Percentiles rank a stretch among this genome's conserved stretches.
These are phyloP conservation scores for Elongisporangium anandrum DNA, from an alignment of 352 stramenopile genomes.

Conservation along the genomic window DNA sequence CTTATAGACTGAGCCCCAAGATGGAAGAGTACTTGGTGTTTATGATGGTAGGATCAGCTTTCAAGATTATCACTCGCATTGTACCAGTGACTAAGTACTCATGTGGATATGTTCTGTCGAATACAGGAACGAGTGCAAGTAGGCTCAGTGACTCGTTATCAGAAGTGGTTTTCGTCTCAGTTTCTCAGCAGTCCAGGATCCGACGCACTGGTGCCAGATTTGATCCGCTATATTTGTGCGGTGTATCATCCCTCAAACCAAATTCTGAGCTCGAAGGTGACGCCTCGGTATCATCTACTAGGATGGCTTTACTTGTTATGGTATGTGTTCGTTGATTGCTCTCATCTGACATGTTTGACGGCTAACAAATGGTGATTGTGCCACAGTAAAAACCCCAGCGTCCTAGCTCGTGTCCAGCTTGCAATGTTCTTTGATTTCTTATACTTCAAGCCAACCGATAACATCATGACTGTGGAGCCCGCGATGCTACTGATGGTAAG, in stretches of 20 bases:
- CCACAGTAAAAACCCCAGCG: conserved; percentile 62
- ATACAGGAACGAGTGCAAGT: conserved; percentile 75
- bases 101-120: conserved; percentile 1
- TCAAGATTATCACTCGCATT: too few relatives aligned
- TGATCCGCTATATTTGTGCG: conserved; percentile 81
- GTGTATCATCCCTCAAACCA: conserved; percentile 84
- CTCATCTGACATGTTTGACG: not conserved
- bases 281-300: conserved; percentile 80
- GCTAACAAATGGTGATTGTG: conserved; percentile 1
- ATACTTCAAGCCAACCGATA: conserved; percentile 78
- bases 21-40: conserved; percentile 86
- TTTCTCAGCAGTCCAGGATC: conserved; percentile 66
- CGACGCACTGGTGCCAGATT: conserved; percentile 71
- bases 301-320: conserved; percentile 84
- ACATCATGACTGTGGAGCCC: conserved; percentile 82
- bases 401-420: conserved; percentile 69
- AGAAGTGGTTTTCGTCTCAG: conserved; percentile 85
- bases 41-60: conserved; percentile 64
- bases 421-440: conserved; percentile 88
- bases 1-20: conserved; percentile 76
- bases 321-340: conserved; percentile 19
- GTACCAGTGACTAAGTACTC: not conserved
- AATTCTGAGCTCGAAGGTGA: conserved; percentile 78
- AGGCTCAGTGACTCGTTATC: conserved; percentile 71
- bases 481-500: conserved; percentile 80